Base-by-base conservation (phyloP, 768 basidiomycete genomes). In the Sarcodon aspratus region DNA sequence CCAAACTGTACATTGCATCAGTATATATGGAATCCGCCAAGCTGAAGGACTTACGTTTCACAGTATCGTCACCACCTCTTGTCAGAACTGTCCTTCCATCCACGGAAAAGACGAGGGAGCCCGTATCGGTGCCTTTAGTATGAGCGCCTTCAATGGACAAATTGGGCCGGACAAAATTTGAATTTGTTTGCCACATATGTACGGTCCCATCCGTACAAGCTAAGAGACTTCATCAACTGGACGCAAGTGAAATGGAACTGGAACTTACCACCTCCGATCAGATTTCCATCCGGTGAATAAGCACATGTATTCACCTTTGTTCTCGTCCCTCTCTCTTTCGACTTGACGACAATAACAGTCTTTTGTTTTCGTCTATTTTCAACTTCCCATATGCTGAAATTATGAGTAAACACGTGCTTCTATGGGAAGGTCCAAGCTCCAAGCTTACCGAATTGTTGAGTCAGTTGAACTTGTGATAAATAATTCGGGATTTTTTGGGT, bases 401-500 rank as follows among this genome's bases (percentile, higher is more conserved):
- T 21, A 44, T 48, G 33, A 53, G 40, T 21, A 51, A 15, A 33
- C 36, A 37, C 35, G 34, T 18, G 9, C 18, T 11, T 7, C 34
- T 9, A n/a, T 27, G 7, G 11, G 7, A 48, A 13, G 36, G 11
- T 9, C 31, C 7, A 43, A 48, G 37, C 17, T 3, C 48, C 7
- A 9, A 13, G 51, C 70, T 53, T 61, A 90, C 87, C 95, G 79
- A 48, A 99, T 86, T 0, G 96, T 98, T 0, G 90, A 93, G 65
- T 99, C 96, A 37, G 84, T 85, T n/a, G 92, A 95, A 52, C 83
- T 78, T 2, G 96, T 98, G 45, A 98, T 85, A 66, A 98, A 98
- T 34, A 73, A 63, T 52, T 86, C 76, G 11, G 79, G 66, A 53
- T 96, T 85, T 57, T 81, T 85, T 7, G 96, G 96, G 65, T 98